Percentiles rank a stretch among this genome's conserved stretches.
phyloP scores from a whole-genome alignment of 2,329 filamentous ascomycete species.

The Rosellinia necatrix region DNA sequence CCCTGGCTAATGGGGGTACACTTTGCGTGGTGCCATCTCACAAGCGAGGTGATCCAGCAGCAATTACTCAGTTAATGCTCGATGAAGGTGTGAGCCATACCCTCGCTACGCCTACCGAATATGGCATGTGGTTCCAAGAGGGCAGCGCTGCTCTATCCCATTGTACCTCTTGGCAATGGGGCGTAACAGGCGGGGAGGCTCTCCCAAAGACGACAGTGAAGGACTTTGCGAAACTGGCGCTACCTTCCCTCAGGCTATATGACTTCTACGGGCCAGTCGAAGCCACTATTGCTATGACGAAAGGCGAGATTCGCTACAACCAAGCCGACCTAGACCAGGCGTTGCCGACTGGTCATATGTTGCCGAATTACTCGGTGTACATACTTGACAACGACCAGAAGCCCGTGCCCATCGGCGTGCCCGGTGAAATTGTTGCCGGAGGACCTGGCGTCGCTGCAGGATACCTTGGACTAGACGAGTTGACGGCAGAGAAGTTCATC shows the following conservation, averaged over 20 bases:
- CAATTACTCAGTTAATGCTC: constrained; percentile 39
- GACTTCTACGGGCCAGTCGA: constrained; percentile 39
- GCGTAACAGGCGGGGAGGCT: background rate
- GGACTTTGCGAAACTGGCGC: background rate
- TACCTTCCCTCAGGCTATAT: constrained; percentile 31
- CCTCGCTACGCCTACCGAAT: constrained; percentile 2
- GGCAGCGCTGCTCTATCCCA: background rate
- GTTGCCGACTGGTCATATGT: constrained; percentile 5
- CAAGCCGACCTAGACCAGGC: background rate
- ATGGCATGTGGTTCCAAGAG: constrained; percentile 3
- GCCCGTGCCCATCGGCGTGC: constrained; percentile 10
- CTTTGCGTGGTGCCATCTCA: constrained; percentile 38
- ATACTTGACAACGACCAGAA: constrained; percentile 8
- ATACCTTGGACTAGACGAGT: constrained; percentile 40
- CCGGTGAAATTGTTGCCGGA: constrained; percentile 25
- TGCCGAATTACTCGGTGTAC: constrained; percentile 11
- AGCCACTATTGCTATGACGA: constrained; percentile 7
- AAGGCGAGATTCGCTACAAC: constrained; percentile 2
- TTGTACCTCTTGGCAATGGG: constrained; percentile 1
- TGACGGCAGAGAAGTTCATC: constrained; percentile 33
- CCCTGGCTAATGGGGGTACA: constrained; percentile 39
- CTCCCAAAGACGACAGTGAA: background rate
- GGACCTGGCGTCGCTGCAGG: constrained; percentile 30
- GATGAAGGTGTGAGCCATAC: constrained; percentile 41
- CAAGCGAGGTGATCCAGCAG: constrained; percentile 41